Conservation (phyloP, 176 grass and related monocot species). For the Aegilops speltoides region DNA sequence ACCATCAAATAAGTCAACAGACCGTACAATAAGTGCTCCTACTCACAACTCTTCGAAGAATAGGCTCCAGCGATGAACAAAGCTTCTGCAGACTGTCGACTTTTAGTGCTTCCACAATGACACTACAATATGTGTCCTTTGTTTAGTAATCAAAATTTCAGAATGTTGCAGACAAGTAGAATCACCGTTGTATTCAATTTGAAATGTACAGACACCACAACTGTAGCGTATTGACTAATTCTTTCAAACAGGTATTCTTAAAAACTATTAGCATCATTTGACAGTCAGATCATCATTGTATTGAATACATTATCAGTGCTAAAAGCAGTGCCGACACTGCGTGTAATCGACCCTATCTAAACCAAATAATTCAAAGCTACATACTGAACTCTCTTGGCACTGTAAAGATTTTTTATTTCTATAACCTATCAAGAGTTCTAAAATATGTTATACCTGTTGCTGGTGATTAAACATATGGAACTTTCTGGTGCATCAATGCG, state of each 20-base stretch:
- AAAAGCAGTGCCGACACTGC: neutral
- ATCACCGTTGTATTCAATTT: neutral
- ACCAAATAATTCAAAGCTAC: neutral
- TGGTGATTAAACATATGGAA: neutral
- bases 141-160: neutral
- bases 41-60: constrained; percentile 99
- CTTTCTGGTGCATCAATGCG: neutral
- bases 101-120: constrained; percentile 98
- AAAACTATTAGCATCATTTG: neutral
- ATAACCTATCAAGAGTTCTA: neutral
- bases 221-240: neutral
- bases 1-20: neutral
- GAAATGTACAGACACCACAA: neutral
- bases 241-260: neutral
- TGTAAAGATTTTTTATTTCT: neutral
- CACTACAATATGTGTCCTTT: constrained; percentile 52
- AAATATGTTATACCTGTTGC: neutral
- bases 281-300: constrained; percentile 5
- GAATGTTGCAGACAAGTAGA: neutral
- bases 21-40: constrained; percentile 2
- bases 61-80: constrained; percentile 89
- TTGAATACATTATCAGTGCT: neutral
- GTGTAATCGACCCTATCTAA: neutral
- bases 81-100: constrained; percentile 97
- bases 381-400: neutral